phyloP scores from a whole-genome alignment of 441 rosid species.

The Omphalea diandra region DNA sequence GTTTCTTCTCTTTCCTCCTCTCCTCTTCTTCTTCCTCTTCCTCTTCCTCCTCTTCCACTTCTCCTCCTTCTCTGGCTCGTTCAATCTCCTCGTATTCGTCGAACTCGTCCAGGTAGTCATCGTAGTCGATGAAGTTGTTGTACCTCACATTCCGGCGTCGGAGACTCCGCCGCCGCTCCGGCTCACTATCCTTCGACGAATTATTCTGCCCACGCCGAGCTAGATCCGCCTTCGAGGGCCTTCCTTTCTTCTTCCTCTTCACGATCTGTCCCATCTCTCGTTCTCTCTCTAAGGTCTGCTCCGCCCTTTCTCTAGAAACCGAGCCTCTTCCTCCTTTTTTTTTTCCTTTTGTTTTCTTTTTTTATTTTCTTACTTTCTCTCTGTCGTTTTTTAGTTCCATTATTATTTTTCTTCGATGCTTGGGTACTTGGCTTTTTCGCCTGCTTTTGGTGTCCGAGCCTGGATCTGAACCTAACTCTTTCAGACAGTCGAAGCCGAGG shows the following conservation, averaged over 20 bases:
- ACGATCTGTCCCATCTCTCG: conserved; percentile 75
- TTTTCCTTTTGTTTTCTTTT: conserved; percentile 8
- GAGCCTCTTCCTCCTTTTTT: too few relatives aligned
- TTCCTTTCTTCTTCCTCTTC: conserved; percentile 90
- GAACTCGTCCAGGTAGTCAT: conserved; percentile 70
- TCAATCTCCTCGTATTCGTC: conserved; percentile 48
- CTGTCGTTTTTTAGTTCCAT: conserved; percentile 24
- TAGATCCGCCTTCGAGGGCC: conserved; percentile 94
- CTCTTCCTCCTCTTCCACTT: conserved; percentile 39
- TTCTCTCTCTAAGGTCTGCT: conserved; percentile 20
- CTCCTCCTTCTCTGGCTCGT: conserved; percentile 40
- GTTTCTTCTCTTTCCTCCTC: conserved; percentile 68
- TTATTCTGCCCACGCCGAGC: conserved; percentile 38
- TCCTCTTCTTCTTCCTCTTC: conserved; percentile 38
- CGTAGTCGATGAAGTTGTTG: conserved; percentile 68
- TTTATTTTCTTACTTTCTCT: conserved; percentile 12
- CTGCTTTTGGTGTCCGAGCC: conserved; percentile 32
- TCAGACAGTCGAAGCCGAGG: conserved; percentile 27
- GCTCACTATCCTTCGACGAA: conserved; percentile 29
- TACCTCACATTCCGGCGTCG: conserved; percentile 83
- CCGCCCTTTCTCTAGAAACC: conserved; percentile 33
- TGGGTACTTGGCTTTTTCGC: conserved; percentile 35
- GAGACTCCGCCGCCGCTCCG: conserved; percentile 62
- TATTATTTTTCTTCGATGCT: conserved; percentile 29
- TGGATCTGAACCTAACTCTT: conserved; percentile 34